Evolutionary conservation across 768 basidiomycete species (phyloP).

Genomic region (Pulveroboletus sp.): DNA sequence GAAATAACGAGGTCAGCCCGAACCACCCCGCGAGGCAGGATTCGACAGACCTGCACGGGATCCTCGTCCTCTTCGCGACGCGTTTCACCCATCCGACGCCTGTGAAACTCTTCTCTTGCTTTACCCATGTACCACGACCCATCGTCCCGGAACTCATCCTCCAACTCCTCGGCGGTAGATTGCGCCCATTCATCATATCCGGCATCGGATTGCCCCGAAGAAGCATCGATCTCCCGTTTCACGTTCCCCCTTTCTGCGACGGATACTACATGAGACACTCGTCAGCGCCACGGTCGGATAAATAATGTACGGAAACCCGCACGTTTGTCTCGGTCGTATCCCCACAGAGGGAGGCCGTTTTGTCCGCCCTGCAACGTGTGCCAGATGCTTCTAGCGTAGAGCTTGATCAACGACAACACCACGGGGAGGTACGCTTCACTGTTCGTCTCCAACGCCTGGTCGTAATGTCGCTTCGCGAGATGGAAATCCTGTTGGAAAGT

Average conservation of each 20-base stretch:
- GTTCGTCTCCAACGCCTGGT: slow-evolving; percentile 83
- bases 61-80: slow-evolving; percentile 57
- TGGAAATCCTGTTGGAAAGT: slow-evolving; percentile 71
- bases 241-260: slow-evolving; percentile 18
- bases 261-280: slow-evolving; percentile 18
- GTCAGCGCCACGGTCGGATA: slow-evolving; percentile 7
- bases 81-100: slow-evolving; percentile 44
- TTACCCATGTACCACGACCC: slow-evolving; percentile 82
- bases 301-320: not conserved
- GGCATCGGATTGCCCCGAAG: slow-evolving; percentile 4
- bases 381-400: slow-evolving; percentile 84
- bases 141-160: slow-evolving; percentile 39
- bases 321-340: slow-evolving; percentile 47
- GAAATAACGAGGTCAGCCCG: slow-evolving; percentile 13
- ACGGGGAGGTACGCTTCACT: slow-evolving; percentile 88
- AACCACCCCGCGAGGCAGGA: not conserved
- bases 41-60: slow-evolving; percentile 58
- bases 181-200: slow-evolving; percentile 1
- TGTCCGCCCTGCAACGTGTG: slow-evolving; percentile 70
- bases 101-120: slow-evolving; percentile 73
- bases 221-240: slow-evolving; percentile 26
- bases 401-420: slow-evolving; percentile 70
- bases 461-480: slow-evolving; percentile 94
- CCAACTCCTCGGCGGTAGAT: slow-evolving; percentile 22
- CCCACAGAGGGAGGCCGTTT: slow-evolving; percentile 67